Conservation (phyloP, 2,329 filamentous ascomycete genomes). For the Cryphonectria parasitica region DNA sequence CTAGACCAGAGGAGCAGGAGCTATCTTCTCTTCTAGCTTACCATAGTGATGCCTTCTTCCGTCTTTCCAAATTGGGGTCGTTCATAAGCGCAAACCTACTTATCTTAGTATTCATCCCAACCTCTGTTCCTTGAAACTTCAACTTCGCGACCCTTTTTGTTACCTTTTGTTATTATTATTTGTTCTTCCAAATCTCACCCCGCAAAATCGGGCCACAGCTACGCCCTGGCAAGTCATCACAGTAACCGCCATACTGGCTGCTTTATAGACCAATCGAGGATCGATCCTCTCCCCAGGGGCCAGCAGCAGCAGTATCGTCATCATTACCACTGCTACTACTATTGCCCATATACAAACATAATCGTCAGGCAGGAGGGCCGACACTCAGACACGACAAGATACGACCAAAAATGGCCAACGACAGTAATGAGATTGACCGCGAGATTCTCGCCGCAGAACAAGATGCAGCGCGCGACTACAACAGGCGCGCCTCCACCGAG, state of each 20-base stretch:
- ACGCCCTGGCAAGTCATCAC: neutral
- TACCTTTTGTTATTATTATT: neutral
- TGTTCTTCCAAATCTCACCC: neutral
- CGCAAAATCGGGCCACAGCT: neutral
- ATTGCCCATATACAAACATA: neutral
- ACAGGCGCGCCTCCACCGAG: conserved; percentile 47
- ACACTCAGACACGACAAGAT: neutral
- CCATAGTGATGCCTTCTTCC: neutral
- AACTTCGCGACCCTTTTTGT: neutral
- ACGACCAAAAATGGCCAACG: conserved; percentile 33
- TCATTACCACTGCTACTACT: no score
- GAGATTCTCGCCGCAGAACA: conserved; percentile 58
- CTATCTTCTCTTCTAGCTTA: neutral
- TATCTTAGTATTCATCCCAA: neutral
- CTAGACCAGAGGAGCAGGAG: neutral
- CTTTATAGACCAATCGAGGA: neutral
- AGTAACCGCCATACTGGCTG: neutral
- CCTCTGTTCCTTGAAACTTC: neutral
- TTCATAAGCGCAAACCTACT: neutral
- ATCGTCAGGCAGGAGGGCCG: neutral
- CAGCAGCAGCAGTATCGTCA: neutral
- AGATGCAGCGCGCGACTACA: conserved; percentile 53
- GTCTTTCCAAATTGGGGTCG: neutral
- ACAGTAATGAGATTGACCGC: conserved; percentile 58
- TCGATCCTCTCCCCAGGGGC: neutral